phyloP scores from a whole-genome alignment of 2,329 filamentous ascomycete genomes.

The Ophiosphaerella korrae region DNA sequence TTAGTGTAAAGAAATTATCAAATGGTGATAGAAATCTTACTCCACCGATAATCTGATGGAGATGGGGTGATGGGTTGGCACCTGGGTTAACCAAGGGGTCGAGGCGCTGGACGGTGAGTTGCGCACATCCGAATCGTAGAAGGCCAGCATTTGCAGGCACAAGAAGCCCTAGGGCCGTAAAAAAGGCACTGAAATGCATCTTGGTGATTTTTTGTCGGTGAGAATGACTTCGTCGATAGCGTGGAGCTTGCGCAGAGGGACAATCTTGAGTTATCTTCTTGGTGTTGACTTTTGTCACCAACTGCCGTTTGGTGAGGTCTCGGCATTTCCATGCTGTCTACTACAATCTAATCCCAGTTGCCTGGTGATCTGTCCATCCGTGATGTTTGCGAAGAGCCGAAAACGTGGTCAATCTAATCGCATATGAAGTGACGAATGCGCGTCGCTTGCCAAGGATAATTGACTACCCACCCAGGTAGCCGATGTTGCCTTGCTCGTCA shows the following conservation, averaged over 20 bases:
- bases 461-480: background rate
- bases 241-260: background rate
- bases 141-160: conserved; percentile 24
- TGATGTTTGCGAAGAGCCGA: conserved; percentile 7
- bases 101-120: conserved; percentile 32
- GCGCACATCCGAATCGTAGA: conserved; percentile 33
- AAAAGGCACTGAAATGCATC: conserved; percentile 26
- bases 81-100: conserved; percentile 45
- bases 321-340: background rate
- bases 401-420: conserved; percentile 11
- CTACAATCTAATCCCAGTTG: background rate
- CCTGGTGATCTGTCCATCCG: background rate
- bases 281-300: background rate
- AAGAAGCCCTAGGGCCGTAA: conserved; percentile 25
- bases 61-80: conserved; percentile 42
- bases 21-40: conserved; percentile 12
- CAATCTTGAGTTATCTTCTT: background rate
- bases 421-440: conserved; percentile 17
- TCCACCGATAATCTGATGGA: conserved; percentile 52
- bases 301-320: background rate
- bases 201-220: background rate
- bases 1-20: background rate
- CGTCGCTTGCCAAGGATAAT: conserved; percentile 13
- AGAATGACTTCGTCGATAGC: background rate
- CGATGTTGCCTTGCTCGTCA: background rate